phyloP scores from a whole-genome alignment of 2,329 filamentous ascomycete species.

The Botrytis deweyae region DNA sequence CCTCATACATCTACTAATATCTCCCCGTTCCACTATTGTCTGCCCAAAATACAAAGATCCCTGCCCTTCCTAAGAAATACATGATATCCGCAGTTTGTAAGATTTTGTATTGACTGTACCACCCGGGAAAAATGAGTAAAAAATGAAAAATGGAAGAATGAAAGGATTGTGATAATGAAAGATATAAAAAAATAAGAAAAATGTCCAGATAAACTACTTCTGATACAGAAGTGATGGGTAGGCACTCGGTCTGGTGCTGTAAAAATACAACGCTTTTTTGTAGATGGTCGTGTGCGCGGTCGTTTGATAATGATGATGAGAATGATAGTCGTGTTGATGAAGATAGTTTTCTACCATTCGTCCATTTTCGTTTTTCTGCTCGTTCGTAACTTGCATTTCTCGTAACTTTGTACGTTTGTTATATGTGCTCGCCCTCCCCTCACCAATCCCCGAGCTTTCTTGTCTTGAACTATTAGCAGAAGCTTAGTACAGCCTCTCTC shows the following conservation, averaged over 20 bases:
- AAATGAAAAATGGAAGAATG: not conserved
- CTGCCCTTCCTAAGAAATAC: conserved; percentile 1
- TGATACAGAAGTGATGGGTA: not conserved
- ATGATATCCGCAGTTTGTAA: conserved; percentile 6
- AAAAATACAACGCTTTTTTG: conserved; percentile 10
- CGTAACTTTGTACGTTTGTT: conserved; percentile 11
- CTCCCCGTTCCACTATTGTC: not conserved
- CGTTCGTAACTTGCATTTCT: conserved; percentile 7
- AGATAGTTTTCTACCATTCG: not conserved
- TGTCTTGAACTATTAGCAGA: not conserved
- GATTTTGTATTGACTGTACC: not conserved
- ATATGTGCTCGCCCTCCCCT: not conserved
- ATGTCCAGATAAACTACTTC: not conserved
- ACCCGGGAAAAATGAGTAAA: not conserved
- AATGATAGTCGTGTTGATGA: not conserved
- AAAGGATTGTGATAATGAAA: not conserved
- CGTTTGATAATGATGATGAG: not conserved
- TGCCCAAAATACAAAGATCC: not conserved
- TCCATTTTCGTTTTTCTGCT: conserved; percentile 3
- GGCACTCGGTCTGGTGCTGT: not conserved
- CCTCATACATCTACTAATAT: not conserved
- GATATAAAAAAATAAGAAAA: not conserved
- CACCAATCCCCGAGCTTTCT: not conserved
- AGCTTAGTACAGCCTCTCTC: conserved; percentile 47
- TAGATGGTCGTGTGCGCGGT: not conserved